Conservation (phyloP, 306 rosid species). For the Canavalia gladiata region DNA sequence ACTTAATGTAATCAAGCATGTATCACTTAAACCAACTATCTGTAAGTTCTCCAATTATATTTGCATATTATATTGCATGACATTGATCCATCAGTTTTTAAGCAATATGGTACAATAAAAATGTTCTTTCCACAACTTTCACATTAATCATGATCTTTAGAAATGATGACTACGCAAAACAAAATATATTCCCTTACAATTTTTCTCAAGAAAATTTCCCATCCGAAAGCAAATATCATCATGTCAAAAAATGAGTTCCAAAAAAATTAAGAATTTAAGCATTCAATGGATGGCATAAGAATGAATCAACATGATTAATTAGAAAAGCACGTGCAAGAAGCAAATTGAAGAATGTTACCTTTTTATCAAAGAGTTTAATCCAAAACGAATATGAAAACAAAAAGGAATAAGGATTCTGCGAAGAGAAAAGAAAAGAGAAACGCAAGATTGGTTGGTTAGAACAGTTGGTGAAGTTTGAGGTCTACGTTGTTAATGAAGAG, state of each 20-base stretch:
- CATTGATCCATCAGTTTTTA: not conserved
- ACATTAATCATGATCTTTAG: not conserved
- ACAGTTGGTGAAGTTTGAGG: conserved; percentile 44
- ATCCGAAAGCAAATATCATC: not conserved
- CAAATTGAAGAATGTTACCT: conserved; percentile 39
- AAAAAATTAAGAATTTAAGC: conserved; percentile 7
- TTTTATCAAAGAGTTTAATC: conserved; percentile 1
- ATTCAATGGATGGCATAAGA: conserved; percentile 17
- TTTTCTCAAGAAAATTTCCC: not conserved
- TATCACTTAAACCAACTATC: no score
- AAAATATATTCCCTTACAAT: not conserved
- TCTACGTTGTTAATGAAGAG: conserved; percentile 4
- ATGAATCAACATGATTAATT: not conserved
- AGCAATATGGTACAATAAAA: not conserved
- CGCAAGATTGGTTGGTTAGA: conserved; percentile 18
- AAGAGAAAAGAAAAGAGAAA: not conserved
- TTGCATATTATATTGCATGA: not conserved
- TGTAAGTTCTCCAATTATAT: not conserved
- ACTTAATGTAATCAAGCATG: no score
- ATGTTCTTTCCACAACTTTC: not conserved
- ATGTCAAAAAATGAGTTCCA: conserved; percentile 11
- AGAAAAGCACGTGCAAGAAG: conserved; percentile 22
- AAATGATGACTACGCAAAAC: conserved; percentile 1
- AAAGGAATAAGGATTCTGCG: conserved; percentile 1
- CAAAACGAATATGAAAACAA: not conserved